These are phyloP conservation scores for Rhodotorula diobovata DNA, from an alignment of 768 basidiomycete genomes.

Conservation along the genomic window DNA sequence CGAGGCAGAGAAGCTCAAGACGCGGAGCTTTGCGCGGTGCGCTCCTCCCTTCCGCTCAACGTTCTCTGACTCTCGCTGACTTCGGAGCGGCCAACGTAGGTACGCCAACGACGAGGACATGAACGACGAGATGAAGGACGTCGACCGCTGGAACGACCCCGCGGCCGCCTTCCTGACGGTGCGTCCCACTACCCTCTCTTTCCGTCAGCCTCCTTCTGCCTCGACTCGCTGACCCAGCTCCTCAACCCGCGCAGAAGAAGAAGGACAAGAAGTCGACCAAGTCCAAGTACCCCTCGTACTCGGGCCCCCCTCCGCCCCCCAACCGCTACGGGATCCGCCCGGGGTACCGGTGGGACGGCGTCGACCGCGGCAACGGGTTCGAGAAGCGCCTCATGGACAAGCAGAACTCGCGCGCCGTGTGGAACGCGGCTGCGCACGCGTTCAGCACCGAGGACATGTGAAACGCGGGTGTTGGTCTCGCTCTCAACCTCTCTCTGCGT, in stretches of 20 bases:
- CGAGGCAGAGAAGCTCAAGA: slow-evolving; percentile 66
- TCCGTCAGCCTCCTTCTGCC: neutral
- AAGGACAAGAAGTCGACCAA: slow-evolving; percentile 62
- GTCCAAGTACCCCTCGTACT: slow-evolving; percentile 76
- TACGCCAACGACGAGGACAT: slow-evolving; percentile 75
- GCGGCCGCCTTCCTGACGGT: slow-evolving; percentile 90
- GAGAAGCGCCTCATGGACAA: slow-evolving; percentile 87
- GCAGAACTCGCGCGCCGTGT: slow-evolving; percentile 68
- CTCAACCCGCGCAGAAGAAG: slow-evolving; percentile 22
- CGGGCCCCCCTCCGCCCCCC: slow-evolving; percentile 79
- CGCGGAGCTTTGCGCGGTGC: slow-evolving; percentile 64
- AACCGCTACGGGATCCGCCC: slow-evolving; percentile 94
- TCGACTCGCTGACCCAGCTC: neutral
- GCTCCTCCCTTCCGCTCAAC: slow-evolving; percentile 13
- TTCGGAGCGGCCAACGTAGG: slow-evolving; percentile 27
- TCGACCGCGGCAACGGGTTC: slow-evolving; percentile 89
- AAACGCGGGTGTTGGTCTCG: no score
- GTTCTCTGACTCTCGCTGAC: neutral
- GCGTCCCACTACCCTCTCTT: slow-evolving; percentile 12
- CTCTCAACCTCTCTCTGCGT: neutral
- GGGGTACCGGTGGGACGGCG: slow-evolving; percentile 97
- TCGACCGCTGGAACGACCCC: slow-evolving; percentile 94
- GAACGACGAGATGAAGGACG: slow-evolving; percentile 75
- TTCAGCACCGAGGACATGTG: slow-evolving; percentile 35
- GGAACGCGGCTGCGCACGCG: slow-evolving; percentile 63